A percentile compares a stretch with the other conserved stretches of the same genome.
Conservation (phyloP, 768 basidiomycete species). For the Tylopilus rubrobrunneus region DNA sequence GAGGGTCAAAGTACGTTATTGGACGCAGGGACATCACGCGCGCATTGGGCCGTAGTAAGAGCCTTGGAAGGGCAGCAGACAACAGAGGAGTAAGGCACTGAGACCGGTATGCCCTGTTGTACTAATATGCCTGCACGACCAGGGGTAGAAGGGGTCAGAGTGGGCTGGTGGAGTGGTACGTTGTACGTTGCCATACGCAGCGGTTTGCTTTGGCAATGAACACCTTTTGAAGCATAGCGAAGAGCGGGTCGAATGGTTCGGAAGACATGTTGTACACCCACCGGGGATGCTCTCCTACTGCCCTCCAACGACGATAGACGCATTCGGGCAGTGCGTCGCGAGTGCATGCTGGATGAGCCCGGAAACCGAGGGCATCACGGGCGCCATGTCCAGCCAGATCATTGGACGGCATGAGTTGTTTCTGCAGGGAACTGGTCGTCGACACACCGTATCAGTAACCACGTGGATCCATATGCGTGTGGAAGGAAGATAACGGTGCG, state of each 20-base stretch:
- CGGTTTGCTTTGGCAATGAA: no score
- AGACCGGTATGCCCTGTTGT: constrained; percentile 35
- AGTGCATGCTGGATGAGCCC: constrained; percentile 38
- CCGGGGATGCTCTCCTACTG: constrained; percentile 32
- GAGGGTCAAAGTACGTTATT: constrained; percentile 59
- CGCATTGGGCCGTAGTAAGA: constrained; percentile 28
- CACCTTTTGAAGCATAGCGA: constrained; percentile 32
- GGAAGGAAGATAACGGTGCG: not conserved
- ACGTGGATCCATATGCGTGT: no score
- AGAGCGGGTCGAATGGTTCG: constrained; percentile 39
- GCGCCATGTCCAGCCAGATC: constrained; percentile 41
- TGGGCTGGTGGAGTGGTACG: no score
- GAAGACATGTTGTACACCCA: constrained; percentile 34
- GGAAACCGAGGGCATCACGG: constrained; percentile 39
- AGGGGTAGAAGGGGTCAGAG: constrained; percentile 40
- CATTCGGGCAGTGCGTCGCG: constrained; percentile 29
- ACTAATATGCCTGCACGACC: constrained; percentile 25
- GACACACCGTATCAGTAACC: constrained; percentile 38
- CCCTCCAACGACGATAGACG: constrained; percentile 33
- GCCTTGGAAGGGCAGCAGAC: constrained; percentile 40
- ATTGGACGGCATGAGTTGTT: constrained; percentile 36
- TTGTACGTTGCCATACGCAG: no score
- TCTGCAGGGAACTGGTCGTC: constrained; percentile 37
- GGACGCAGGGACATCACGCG: constrained; percentile 54
- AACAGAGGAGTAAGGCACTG: constrained; percentile 58